A percentile compares a stretch with the other conserved stretches of the same genome.
phyloP scores from a whole-genome alignment of 495 filamentous ascomycete species.

The Annulohypoxylon maeteangense region DNA sequence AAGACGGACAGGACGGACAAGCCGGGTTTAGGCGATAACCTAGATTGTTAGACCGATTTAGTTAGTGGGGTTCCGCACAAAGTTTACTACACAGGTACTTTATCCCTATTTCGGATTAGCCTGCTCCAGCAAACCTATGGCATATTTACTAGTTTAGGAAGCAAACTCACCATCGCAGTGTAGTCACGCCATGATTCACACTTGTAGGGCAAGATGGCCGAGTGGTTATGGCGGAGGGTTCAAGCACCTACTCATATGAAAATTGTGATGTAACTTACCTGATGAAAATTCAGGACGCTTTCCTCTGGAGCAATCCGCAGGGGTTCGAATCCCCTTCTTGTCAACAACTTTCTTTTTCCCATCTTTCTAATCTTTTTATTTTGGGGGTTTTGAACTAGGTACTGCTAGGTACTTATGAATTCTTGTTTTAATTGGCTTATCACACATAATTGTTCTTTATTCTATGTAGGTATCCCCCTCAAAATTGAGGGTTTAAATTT shows the following conservation, averaged over 20 bases:
- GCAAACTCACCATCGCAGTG: background rate
- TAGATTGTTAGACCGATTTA: background rate
- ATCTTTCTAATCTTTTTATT: background rate
- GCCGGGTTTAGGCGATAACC: background rate
- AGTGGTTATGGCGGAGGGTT: constrained; percentile 20
- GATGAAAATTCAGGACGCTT: background rate
- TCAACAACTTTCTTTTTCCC: constrained; percentile 1
- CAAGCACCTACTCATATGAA: background rate
- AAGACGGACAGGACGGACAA: too few species aligned
- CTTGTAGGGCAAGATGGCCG: background rate
- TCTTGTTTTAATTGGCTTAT: background rate
- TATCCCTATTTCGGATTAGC: background rate
- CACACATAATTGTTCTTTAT: background rate
- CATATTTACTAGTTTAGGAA: background rate
- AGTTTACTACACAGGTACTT: too few species aligned
- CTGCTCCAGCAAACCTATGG: background rate
- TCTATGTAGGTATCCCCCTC: background rate
- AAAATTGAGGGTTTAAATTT: background rate
- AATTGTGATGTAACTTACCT: background rate
- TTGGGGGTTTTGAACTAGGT: too few species aligned
- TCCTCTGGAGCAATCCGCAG: constrained; percentile 20
- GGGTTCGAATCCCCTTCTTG: constrained; percentile 17
- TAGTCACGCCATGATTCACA: background rate
- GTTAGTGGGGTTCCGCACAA: background rate
- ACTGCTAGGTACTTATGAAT: too few species aligned